Percentiles rank a stretch among this genome's conserved stretches.
These are phyloP conservation scores for Fraxinus greggii DNA, from an alignment of 305 asterid genomes.

Conservation along the genomic window DNA sequence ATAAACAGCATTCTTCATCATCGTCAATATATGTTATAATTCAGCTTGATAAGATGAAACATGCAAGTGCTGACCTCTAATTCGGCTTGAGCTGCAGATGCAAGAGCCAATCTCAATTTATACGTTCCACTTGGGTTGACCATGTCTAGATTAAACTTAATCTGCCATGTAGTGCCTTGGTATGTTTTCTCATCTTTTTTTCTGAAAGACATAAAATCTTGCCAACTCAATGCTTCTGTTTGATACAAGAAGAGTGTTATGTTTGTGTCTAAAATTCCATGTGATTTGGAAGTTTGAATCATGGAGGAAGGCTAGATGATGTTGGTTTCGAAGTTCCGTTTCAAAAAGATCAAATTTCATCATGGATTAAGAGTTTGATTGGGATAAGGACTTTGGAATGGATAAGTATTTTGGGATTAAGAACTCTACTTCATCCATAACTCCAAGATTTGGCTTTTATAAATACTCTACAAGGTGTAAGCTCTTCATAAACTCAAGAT, in stretches of 20 bases:
- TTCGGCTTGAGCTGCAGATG: slow-evolving; percentile 28
- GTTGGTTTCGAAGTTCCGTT: no score
- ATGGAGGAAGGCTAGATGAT: no score
- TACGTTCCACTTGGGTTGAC: slow-evolving; percentile 23
- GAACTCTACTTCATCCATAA: no score
- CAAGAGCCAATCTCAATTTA: slow-evolving; percentile 31
- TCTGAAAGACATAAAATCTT: slow-evolving; percentile 21
- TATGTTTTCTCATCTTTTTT: slow-evolving; percentile 1
- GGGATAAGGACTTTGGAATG: no score
- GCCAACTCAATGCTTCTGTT: background rate
- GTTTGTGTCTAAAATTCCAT: background rate
- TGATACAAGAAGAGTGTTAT: background rate
- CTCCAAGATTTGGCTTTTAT: no score
- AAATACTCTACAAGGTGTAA: no score
- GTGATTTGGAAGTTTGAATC: background rate
- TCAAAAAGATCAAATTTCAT: no score
- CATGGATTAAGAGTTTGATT: no score
- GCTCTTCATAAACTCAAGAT: no score
- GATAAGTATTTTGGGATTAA: no score
- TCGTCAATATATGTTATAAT: background rate
- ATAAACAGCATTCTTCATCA: background rate
- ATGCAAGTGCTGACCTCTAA: slow-evolving; percentile 19
- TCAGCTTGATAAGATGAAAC: background rate
- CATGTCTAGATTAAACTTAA: slow-evolving; percentile 25
- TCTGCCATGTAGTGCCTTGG: slow-evolving; percentile 31